Conservation (phyloP, 306 rosid species). For the Gillenia trifoliata region DNA sequence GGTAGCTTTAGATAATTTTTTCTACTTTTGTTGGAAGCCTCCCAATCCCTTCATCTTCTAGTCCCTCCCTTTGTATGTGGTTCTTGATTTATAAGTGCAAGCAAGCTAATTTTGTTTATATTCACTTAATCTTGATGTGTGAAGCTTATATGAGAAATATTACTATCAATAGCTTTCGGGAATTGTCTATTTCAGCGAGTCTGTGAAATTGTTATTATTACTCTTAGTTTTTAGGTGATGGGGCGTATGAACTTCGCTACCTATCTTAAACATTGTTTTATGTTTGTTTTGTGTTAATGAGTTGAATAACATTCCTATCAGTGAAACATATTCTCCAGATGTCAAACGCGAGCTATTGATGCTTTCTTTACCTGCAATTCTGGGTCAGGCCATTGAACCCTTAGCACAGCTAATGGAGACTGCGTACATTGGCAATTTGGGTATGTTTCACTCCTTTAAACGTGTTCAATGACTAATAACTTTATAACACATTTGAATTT, state of each 20-base stretch:
- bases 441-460: slow-evolving; percentile 25
- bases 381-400: slow-evolving; percentile 92
- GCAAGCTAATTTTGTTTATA: background rate
- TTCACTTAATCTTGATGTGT: background rate
- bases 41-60: background rate
- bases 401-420: slow-evolving; percentile 93
- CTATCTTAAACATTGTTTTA: background rate
- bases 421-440: slow-evolving; percentile 86
- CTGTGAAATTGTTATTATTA: background rate
- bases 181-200: background rate
- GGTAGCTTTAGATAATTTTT: background rate
- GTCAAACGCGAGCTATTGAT: slow-evolving; percentile 64
- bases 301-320: slow-evolving; percentile 28
- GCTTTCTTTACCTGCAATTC: slow-evolving; percentile 75
- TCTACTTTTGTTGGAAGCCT: background rate
- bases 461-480: background rate
- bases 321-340: slow-evolving; percentile 20
- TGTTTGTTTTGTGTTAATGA: background rate
- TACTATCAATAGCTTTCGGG: background rate
- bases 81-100: background rate
- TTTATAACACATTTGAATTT: background rate
- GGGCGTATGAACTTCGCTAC: background rate
- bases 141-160: background rate
- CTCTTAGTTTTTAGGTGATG: background rate
- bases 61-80: background rate